Evolutionary conservation across 2,329 filamentous ascomycete species (phyloP).

Genomic region (Neopestalotiopsis sp.): DNA sequence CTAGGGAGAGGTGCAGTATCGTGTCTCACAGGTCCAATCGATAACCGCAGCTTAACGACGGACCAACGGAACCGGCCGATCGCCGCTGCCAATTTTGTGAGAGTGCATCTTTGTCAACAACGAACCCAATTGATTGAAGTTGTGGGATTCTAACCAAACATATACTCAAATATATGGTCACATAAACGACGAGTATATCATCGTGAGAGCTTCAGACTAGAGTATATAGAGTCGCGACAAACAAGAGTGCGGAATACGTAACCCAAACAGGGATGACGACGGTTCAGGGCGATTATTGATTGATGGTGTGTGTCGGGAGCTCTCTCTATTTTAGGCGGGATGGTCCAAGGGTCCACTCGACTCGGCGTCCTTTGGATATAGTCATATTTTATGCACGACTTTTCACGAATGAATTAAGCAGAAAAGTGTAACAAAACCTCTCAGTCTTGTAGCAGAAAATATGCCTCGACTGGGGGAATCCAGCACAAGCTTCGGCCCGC

Average conservation of each 20-base stretch:
- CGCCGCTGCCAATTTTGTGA: neutral
- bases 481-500: constrained; percentile 13
- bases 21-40: neutral
- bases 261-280: constrained; percentile 4
- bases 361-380: neutral
- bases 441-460: constrained; percentile 1
- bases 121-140: neutral
- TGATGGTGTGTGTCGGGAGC: neutral
- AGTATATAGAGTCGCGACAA: neutral
- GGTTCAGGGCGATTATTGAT: neutral
- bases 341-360: neutral
- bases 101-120: neutral
- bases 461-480: neutral
- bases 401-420: neutral
- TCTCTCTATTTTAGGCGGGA: neutral
- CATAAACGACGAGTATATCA: neutral
- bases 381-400: neutral
- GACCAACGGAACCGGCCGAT: neutral
- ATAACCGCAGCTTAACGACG: neutral
- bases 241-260: neutral
- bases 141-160: neutral
- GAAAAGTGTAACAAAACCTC: neutral
- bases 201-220: neutral
- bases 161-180: neutral
- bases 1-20: neutral